Conservation (phyloP, 495 filamentous ascomycete species). For the Aspergillus kassunensis region DNA sequence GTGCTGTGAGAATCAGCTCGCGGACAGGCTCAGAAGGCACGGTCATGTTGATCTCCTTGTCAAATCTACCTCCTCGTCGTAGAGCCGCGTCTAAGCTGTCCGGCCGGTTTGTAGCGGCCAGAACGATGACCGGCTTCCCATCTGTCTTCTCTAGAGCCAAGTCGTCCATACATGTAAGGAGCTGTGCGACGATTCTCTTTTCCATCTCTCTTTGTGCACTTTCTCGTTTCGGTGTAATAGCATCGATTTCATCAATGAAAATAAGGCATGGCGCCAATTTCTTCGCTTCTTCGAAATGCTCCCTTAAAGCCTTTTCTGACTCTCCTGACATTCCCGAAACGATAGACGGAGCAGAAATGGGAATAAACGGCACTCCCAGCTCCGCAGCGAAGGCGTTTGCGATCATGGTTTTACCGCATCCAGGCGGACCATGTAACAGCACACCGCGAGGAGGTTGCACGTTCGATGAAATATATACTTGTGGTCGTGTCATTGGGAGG, state of each 20-base stretch:
- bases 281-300: conserved; percentile 85
- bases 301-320: conserved; percentile 89
- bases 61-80: conserved; percentile 80
- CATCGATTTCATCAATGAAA: conserved; percentile 96
- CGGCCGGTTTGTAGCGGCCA: conserved; percentile 90
- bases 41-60: conserved; percentile 92
- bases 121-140: conserved; percentile 86
- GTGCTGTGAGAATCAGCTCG: conserved; percentile 76
- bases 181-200: conserved; percentile 89
- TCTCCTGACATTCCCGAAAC: conserved; percentile 95
- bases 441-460: conserved; percentile 81
- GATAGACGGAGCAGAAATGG: conserved; percentile 83
- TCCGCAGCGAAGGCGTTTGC: conserved; percentile 86
- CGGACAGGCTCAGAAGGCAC: conserved; percentile 83
- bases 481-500: conserved; percentile 70
- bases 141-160: conserved; percentile 75
- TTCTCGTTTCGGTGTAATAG: conserved; percentile 90
- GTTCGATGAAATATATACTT: conserved; percentile 57
- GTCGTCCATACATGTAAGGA: conserved; percentile 85
- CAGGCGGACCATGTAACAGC: conserved; percentile 85
- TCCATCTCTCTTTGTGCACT: conserved; percentile 97
- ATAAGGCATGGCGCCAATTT: conserved; percentile 84
- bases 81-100: conserved; percentile 87
- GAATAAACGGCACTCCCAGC: conserved; percentile 80
- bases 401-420: conserved; percentile 93